phyloP scores from a whole-genome alignment of 2,329 filamentous ascomycete genomes.

The Sclerotinia trifoliorum region DNA sequence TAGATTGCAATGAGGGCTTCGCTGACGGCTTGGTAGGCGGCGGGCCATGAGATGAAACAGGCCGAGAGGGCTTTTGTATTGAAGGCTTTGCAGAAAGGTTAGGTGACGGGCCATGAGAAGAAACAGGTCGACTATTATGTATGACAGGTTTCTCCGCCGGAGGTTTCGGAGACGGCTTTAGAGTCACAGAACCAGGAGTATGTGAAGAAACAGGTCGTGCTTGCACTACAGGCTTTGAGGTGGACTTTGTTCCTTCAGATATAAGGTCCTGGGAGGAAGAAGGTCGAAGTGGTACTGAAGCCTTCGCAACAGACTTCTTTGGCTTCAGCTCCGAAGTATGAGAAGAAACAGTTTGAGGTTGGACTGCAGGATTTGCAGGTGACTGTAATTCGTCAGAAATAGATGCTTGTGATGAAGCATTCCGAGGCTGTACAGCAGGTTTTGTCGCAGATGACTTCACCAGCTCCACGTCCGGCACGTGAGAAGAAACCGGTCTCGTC shows the following conservation, averaged over 20 bases:
- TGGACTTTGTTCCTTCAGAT: background rate
- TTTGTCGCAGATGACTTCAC: background rate
- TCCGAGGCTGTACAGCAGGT: background rate
- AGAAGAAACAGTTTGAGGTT: conserved; percentile 15
- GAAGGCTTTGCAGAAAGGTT: background rate
- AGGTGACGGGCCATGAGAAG: background rate
- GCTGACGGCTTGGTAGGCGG: background rate
- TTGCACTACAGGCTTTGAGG: background rate
- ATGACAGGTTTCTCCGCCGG: background rate
- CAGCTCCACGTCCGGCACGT: conserved; percentile 23
- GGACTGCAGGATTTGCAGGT: background rate
- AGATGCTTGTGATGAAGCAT: background rate
- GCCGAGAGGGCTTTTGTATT: background rate
- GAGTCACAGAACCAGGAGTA: background rate
- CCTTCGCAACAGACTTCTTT: background rate
- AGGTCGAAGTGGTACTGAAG: background rate
- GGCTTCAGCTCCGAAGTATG: conserved; percentile 26
- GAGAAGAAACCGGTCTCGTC: conserved; percentile 24
- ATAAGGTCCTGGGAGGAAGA: background rate
- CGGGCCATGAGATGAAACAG: background rate
- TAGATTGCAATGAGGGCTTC: conserved; percentile 8
- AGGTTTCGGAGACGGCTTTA: background rate
- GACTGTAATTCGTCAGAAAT: background rate
- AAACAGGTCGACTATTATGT: conserved; percentile 4
- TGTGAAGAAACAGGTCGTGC: background rate